A percentile compares a stretch with the other conserved stretches of the same genome.
phyloP scores from a whole-genome alignment of 1,139 yeast species.

The Zygosaccharomyces pseudobailii region DNA sequence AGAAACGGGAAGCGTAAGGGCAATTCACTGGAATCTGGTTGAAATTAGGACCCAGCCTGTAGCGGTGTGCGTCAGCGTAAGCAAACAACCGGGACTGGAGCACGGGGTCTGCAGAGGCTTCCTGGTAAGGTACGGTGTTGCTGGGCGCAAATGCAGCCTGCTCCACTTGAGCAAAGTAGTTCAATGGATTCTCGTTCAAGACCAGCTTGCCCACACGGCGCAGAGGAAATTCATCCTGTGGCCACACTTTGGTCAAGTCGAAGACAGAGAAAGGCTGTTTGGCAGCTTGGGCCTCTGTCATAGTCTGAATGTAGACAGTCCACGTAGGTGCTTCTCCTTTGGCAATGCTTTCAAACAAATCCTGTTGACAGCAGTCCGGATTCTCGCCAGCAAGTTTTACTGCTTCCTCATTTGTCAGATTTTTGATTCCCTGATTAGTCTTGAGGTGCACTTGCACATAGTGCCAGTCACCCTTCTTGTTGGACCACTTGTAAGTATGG shows the following conservation, averaged over 20 bases:
- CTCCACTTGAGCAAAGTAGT: slow-evolving; percentile 56
- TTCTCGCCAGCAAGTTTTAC: slow-evolving; percentile 52
- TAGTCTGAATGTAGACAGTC: slow-evolving; percentile 62
- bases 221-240: slow-evolving; percentile 53
- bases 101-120: slow-evolving; percentile 57
- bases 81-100: slow-evolving; percentile 55
- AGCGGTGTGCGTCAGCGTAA: slow-evolving; percentile 58
- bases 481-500: slow-evolving; percentile 66
- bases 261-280: slow-evolving; percentile 58
- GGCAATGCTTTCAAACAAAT: slow-evolving; percentile 57
- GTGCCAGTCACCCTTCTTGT: slow-evolving; percentile 59
- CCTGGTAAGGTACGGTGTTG: slow-evolving; percentile 56
- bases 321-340: slow-evolving; percentile 58
- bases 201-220: slow-evolving; percentile 54
- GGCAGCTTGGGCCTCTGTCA: slow-evolving; percentile 63
- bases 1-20: slow-evolving; percentile 44
- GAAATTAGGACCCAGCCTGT: slow-evolving; percentile 58
- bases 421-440: slow-evolving; percentile 57
- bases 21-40: slow-evolving; percentile 67
- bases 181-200: slow-evolving; percentile 51
- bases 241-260: slow-evolving; percentile 65
- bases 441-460: slow-evolving; percentile 63
- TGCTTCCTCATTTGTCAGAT: slow-evolving; percentile 55
- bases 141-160: slow-evolving; percentile 58
- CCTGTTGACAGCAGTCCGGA: slow-evolving; percentile 63